These are phyloP conservation scores for Candida dubliniensis DNA, from an alignment of 1,139 yeast species.

Conservation along the genomic window DNA sequence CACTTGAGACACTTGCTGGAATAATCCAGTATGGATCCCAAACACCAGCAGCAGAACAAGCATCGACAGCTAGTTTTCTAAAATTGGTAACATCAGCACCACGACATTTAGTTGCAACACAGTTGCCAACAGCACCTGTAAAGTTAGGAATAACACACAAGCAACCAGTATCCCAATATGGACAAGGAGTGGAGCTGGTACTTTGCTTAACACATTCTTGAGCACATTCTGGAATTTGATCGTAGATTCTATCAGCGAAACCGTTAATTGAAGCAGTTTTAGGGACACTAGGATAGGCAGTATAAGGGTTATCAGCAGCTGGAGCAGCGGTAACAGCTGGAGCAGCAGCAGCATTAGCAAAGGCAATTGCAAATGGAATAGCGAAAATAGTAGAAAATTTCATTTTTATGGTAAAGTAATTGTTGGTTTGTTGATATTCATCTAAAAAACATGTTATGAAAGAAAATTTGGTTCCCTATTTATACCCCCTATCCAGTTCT, in stretches of 20 bases:
- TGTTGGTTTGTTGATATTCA: neutral
- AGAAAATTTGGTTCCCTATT: neutral
- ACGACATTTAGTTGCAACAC: constrained; percentile 26
- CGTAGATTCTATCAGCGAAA: constrained; percentile 39
- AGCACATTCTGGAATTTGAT: constrained; percentile 28
- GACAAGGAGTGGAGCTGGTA: constrained; percentile 35
- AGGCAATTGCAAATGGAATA: constrained; percentile 6
- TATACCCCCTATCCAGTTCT: neutral
- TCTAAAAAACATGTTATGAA: no score
- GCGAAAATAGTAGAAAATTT: constrained; percentile 7
- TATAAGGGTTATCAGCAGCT: constrained; percentile 16
- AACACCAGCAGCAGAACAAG: constrained; percentile 28
- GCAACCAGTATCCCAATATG: constrained; percentile 41
- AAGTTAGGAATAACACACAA: constrained; percentile 34
- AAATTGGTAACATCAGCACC: constrained; percentile 23
- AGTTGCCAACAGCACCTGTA: constrained; percentile 27
- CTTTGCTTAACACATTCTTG: constrained; percentile 23
- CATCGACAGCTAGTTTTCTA: constrained; percentile 25
- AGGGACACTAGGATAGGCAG: constrained; percentile 39
- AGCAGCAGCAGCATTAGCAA: constrained; percentile 9
- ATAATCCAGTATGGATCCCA: constrained; percentile 24
- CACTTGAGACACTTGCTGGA: constrained; percentile 32
- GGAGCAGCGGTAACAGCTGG: constrained; percentile 7
- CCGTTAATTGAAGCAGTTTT: constrained; percentile 42
- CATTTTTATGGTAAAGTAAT: constrained; percentile 1